These are phyloP conservation scores for Prunus persica DNA, from an alignment of 306 rosid species.

Conservation along the genomic window DNA sequence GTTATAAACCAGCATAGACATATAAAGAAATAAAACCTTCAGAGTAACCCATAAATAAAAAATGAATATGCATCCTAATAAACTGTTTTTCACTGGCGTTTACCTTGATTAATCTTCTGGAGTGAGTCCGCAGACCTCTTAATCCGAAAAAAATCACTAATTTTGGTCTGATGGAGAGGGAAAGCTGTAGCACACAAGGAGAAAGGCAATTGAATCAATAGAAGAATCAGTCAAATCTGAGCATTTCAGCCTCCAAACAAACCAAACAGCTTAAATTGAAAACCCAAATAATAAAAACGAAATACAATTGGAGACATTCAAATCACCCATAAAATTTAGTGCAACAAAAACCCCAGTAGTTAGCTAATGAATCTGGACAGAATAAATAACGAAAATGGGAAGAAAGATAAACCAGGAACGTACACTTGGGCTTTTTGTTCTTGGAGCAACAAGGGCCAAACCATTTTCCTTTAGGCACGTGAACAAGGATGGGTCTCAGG, in stretches of 20 bases:
- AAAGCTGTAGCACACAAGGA: slow-evolving; percentile 52
- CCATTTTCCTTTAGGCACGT: slow-evolving; percentile 79
- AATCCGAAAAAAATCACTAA: slow-evolving; percentile 75
- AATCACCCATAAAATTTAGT: neutral
- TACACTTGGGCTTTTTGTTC: slow-evolving; percentile 50
- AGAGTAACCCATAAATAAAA: neutral
- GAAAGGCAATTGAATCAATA: neutral
- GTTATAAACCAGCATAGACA: neutral
- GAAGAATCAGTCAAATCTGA: neutral
- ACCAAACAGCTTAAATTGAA: too few relatives aligned
- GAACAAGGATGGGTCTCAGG: slow-evolving; percentile 59
- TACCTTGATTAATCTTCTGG: slow-evolving; percentile 44
- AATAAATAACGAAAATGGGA: neutral
- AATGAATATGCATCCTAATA: neutral
- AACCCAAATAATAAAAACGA: too few relatives aligned
- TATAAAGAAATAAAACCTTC: neutral
- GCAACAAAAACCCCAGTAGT: neutral
- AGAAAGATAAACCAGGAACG: neutral
- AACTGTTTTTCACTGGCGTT: neutral
- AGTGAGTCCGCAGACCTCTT: slow-evolving; percentile 34
- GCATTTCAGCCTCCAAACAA: neutral
- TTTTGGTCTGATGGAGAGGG: slow-evolving; percentile 86
- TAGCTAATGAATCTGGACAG: neutral
- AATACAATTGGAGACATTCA: neutral
- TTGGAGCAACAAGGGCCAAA: slow-evolving; percentile 63